These are phyloP conservation scores for Suillus variegatus DNA, from an alignment of 768 basidiomycete species.

Conservation along the genomic window DNA sequence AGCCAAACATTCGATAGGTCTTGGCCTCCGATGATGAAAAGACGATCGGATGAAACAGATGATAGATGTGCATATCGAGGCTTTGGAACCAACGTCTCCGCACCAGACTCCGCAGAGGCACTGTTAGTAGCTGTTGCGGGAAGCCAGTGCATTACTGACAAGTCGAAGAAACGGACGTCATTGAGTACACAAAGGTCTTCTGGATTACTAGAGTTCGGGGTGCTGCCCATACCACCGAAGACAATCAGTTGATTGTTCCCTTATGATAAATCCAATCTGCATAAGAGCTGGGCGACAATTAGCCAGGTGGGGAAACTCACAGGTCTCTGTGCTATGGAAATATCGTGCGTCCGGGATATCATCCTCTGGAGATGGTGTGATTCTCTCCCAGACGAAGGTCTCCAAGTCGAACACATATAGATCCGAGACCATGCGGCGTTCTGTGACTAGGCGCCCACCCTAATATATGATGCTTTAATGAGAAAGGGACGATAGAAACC, in stretches of 20 bases:
- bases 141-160: conserved; percentile 71
- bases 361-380: conserved; percentile 62
- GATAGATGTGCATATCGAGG: conserved; percentile 96
- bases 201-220: conserved; percentile 64
- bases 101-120: conserved; percentile 35
- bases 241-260: conserved; percentile 91
- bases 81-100: conserved; percentile 64
- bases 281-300: conserved; percentile 7
- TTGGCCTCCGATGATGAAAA: conserved; percentile 95
- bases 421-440: conserved; percentile 86
- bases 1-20: conserved; percentile 93
- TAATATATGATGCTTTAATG: conserved; percentile 27
- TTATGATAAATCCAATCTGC: conserved; percentile 19
- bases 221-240: conserved; percentile 94
- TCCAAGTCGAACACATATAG: conserved; percentile 88
- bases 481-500: neutral
- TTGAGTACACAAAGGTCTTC: conserved; percentile 90
- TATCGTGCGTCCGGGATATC: conserved; percentile 83
- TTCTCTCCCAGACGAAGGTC: conserved; percentile 77
- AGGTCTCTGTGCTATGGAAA: conserved; percentile 91
- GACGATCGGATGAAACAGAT: conserved; percentile 76
- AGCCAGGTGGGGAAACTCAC: conserved; percentile 39
- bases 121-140: conserved; percentile 38
- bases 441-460: conserved; percentile 87
- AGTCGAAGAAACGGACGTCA: conserved; percentile 89